phyloP scores from a whole-genome alignment of 1,139 yeast genomes.

The Candida freyschussii region DNA sequence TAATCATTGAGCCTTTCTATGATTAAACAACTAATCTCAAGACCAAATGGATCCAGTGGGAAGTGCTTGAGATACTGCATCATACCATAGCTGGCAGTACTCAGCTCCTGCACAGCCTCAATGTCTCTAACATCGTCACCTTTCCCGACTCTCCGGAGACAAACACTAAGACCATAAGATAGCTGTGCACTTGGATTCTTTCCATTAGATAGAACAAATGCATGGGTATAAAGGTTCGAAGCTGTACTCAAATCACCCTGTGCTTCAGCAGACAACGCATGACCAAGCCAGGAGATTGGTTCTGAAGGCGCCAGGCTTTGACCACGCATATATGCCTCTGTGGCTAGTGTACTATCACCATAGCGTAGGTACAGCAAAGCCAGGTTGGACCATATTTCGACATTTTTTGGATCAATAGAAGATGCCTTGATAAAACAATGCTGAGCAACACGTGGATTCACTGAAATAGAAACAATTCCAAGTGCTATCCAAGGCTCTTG shows the following conservation, averaged over 20 bases:
- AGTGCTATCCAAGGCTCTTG: slow-evolving; percentile 77
- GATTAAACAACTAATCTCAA: slow-evolving; percentile 52
- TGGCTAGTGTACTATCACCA: slow-evolving; percentile 70
- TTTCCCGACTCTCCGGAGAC: slow-evolving; percentile 37
- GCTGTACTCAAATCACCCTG: slow-evolving; percentile 53
- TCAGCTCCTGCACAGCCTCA: slow-evolving; percentile 57
- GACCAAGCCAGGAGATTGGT: slow-evolving; percentile 82
- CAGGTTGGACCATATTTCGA: slow-evolving; percentile 72
- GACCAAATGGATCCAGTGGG: slow-evolving; percentile 62
- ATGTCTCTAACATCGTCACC: slow-evolving; percentile 47
- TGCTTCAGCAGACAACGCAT: slow-evolving; percentile 64
- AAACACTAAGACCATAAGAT: slow-evolving; percentile 59
- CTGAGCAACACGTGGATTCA: slow-evolving; percentile 72
- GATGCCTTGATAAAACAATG: slow-evolving; percentile 88
- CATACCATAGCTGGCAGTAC: slow-evolving; percentile 68
- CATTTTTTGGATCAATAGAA: slow-evolving; percentile 63
- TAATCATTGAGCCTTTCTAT: slow-evolving; percentile 71
- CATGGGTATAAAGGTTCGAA: slow-evolving; percentile 62
- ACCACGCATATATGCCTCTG: slow-evolving; percentile 66
- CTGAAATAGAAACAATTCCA: slow-evolving; percentile 62
- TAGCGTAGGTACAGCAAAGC: slow-evolving; percentile 70
- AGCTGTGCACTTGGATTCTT: slow-evolving; percentile 65
- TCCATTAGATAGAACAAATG: slow-evolving; percentile 73
- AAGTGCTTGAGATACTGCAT: slow-evolving; percentile 62
- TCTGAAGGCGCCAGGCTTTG: slow-evolving; percentile 80